A percentile compares a stretch with the other conserved stretches of the same genome.
Evolutionary conservation across 352 stramenopile genomes (phyloP).

Genomic region (Paralagenidium karlingii): DNA sequence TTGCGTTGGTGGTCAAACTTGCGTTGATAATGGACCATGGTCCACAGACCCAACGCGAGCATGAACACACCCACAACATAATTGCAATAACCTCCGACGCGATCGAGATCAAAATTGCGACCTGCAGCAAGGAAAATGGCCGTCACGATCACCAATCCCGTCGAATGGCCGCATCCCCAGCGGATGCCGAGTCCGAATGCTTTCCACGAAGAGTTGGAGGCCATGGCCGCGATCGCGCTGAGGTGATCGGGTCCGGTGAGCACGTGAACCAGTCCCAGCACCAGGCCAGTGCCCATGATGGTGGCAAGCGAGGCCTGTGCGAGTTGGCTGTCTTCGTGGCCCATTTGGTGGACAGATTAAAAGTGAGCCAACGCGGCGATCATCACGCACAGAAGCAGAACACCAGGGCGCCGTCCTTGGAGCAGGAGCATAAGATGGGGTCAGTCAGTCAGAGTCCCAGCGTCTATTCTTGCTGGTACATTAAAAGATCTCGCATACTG

Average conservation of each 20-base stretch:
- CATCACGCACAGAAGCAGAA: too few species aligned
- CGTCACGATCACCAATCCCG: constrained; percentile 80
- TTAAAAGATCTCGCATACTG: too few species aligned
- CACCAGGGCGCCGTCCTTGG: too few species aligned
- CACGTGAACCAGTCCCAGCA: constrained; percentile 40
- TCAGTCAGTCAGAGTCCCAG: too few species aligned
- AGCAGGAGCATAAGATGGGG: too few species aligned
- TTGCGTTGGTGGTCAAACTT: neutral
- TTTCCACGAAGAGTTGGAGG: constrained; percentile 51
- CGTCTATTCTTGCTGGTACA: too few species aligned
- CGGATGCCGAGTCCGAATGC: constrained; percentile 78
- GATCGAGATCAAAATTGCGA: constrained; percentile 30
- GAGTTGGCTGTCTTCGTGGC: too few species aligned
- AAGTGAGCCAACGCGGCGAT: too few species aligned
- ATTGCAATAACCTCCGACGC: constrained; percentile 47
- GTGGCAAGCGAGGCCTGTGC: constrained; percentile 15
- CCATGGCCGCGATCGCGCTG: constrained; percentile 79
- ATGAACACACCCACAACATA: constrained; percentile 72
- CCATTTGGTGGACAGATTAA: too few species aligned
- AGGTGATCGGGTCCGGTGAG: constrained; percentile 81
- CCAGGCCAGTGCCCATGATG: constrained; percentile 36
- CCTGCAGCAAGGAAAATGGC: constrained; percentile 62
- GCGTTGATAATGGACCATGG: constrained; percentile 7
- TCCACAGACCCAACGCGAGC: constrained; percentile 55
- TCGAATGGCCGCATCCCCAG: constrained; percentile 86